Base-by-base conservation (phyloP, 805 yeast genomes). In the Candida lessepsii region DNA sequence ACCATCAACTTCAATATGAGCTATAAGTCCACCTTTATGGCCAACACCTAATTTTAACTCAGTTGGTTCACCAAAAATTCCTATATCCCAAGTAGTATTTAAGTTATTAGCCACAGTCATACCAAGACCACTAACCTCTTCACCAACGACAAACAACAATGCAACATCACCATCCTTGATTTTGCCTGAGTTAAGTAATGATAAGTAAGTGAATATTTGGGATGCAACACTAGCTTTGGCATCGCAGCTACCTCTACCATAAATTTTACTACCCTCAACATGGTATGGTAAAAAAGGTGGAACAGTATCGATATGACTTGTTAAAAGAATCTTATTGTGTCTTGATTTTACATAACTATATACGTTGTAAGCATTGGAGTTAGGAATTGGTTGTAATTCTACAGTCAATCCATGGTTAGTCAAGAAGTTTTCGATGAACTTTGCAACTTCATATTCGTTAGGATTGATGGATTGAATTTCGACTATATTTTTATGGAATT, bases 11-110 rank as follows among this genome's bases (percentile, higher is more conserved):
- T 55, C 44, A 18, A 79, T 44, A 4, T 63, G 53, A 25, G 73
- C 70, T 38, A 61, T 49, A 31, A 65, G 73, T 26, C 69, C 61
- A 11, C 87, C 87, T 57, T 83, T 83, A 53, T 83, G 90, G 9
- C 88, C 89, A 4, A 74, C 75, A 10, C 84, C 86, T 15, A 83
- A 63, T 50, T 77, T 80, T 53, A 74, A 65, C 48, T 81, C 87
- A 0, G 90, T 83, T 9, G 90, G 90, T 56, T 83, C 90, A 9
- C 89, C 89, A 60, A 82, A 83, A 21, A 83, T 70, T 11, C 74
- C 88, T 8, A 75, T 49, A 9, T 76, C 75, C 86, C 86, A 82
- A 7, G 58, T 53, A 8, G 67, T 68, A 15, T 69, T 64, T 19
- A 76, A 55, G 3, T 57, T 43, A 2, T 56, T 52, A 3, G 76